Conservation (phyloP, 345 rosid genomes). For the Reutealis trisperma region DNA sequence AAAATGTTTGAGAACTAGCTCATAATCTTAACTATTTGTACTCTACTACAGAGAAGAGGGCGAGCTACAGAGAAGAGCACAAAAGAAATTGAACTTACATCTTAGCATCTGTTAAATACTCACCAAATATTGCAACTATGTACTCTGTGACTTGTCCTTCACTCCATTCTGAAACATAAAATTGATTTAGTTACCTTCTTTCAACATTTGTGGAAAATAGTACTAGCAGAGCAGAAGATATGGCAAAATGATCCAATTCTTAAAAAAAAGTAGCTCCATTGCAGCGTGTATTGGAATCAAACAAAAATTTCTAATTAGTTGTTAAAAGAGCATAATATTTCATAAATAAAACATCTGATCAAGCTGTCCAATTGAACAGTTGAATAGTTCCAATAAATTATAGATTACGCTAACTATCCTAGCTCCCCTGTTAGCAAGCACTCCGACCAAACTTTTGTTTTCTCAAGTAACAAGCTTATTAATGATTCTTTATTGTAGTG, state of each 20-base stretch:
- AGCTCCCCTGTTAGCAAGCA: neutral
- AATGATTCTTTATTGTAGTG: neutral
- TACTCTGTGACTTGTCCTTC: conserved; percentile 96
- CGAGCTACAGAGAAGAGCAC: neutral
- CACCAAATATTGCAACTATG: conserved; percentile 91
- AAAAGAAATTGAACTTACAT: conserved; percentile 54
- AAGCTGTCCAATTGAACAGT: neutral
- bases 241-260: neutral
- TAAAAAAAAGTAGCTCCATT: neutral
- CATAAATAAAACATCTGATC: neutral
- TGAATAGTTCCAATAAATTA: neutral
- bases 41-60: neutral
- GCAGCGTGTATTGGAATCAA: neutral
- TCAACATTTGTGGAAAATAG: neutral
- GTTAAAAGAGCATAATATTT: neutral
- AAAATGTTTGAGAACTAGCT: neutral
- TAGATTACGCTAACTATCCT: neutral
- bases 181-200: neutral
- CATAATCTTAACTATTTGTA: neutral
- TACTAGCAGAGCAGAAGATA: neutral
- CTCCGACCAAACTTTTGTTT: neutral
- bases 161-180: conserved; percentile 66
- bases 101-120: conserved; percentile 93
- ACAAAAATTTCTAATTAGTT: neutral
- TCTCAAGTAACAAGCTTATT: neutral